Conservation (phyloP, 2,329 filamentous ascomycete genomes). For the Colletotrichum liriopes region DNA sequence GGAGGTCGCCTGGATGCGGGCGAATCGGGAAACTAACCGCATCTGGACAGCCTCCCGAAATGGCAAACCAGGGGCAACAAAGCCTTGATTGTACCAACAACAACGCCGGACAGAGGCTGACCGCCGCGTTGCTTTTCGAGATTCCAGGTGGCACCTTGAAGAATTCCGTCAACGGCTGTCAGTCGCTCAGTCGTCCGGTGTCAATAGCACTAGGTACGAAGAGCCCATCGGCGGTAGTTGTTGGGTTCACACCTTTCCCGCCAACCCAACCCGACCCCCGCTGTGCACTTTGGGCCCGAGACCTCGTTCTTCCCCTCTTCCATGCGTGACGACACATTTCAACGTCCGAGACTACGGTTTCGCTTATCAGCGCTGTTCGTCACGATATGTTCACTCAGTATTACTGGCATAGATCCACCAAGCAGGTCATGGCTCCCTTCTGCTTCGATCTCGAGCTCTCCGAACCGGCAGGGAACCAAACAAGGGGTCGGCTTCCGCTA, state of each 20-base stretch:
- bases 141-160: conserved; percentile 10
- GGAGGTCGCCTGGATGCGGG: conserved; percentile 29
- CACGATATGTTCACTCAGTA: conserved; percentile 19
- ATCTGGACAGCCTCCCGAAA: conserved; percentile 34
- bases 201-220: not conserved
- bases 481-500: conserved; percentile 26
- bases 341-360: conserved; percentile 5
- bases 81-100: not conserved
- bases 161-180: conserved; percentile 3
- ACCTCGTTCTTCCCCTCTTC: conserved; percentile 13
- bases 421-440: conserved; percentile 1
- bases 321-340: conserved; percentile 29
- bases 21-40: conserved; percentile 36
- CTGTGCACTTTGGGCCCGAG: not conserved
- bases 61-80: conserved; percentile 26
- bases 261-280: not conserved
- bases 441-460: conserved; percentile 25
- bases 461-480: conserved; percentile 8
- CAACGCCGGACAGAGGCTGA: not conserved
- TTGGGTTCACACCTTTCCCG: conserved; percentile 19
- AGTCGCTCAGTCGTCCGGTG: not conserved
- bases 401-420: conserved; percentile 30
- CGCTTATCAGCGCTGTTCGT: conserved; percentile 14
- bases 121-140: conserved; percentile 4
- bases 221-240: not conserved